Base-by-base conservation (phyloP, 2,329 filamentous ascomycete species). In the Pyrenophora tritici-repentis region DNA sequence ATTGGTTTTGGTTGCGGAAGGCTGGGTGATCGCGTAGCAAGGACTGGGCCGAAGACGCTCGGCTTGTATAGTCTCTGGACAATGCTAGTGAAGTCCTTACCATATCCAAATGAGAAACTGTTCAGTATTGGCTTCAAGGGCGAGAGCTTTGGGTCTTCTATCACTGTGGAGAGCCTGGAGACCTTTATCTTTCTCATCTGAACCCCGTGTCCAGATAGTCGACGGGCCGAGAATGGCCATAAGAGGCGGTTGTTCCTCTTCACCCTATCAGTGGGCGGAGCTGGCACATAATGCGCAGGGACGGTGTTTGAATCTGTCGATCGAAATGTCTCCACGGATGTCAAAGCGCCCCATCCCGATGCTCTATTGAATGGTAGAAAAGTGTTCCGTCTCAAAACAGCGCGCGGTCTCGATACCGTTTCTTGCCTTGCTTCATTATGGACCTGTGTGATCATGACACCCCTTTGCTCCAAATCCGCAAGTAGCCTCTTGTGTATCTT, bases 341-440 rank as follows among this genome's bases (percentile, higher is more conserved):
- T 65, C 8, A 78, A 58, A 40, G 73, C 61, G 13, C 68, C 74
- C 76, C 76, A 79, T 32, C 73, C 75, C 12, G 67, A 67, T 36
- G 66, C 67, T 2, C 65, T 57, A 37, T 72, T 70, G 62, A 72
- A 74, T 2, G 70, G 67, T 3, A 72, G 54, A 10, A 70, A 53
- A 2, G 63, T 66, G 37, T 65, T 71, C 31, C 70, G 66, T 49
- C 66, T 62, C 6, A 72, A 53, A 0, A 71, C 65, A 33, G 64
- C 52, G 46, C 68, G 70, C n/a, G 70, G 70, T 42, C 58, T 67
- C 9, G 63, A 41, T 6, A 70, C 39, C 3, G 55, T 37, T 7
- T 57, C 53, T 18, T 42, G 44, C 42, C 60, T 62, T 33, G 37
- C 51, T 10, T 58, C 59, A 20, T 55, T 59, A 24, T 59, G 62